These are phyloP conservation scores for Botrytis aclada DNA, from an alignment of 2,329 filamentous ascomycete genomes.

Conservation along the genomic window DNA sequence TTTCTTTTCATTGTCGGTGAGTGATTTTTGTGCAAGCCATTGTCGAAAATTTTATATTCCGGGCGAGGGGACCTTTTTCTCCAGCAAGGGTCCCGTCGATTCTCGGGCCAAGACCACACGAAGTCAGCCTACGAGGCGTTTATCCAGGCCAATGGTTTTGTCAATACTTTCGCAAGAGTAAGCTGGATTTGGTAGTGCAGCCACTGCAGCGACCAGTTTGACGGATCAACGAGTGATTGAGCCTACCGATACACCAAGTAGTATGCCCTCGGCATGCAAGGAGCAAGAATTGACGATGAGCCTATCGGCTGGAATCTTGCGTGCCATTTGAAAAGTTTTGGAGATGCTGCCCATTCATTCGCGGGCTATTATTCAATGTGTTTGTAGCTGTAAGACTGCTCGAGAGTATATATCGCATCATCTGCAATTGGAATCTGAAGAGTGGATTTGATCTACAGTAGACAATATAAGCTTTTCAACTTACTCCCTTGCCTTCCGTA, in stretches of 20 bases:
- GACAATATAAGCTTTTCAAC: not conserved
- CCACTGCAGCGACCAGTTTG: not conserved
- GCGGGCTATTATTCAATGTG: not conserved
- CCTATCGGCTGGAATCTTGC: not conserved
- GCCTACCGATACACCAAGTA: not conserved
- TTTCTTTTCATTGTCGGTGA: not conserved
- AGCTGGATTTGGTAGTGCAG: conserved; percentile 10
- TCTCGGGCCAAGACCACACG: not conserved
- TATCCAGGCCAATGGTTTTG: not conserved
- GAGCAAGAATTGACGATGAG: not conserved
- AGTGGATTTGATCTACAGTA: not conserved
- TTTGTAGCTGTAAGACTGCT: not conserved
- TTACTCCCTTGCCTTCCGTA: not conserved
- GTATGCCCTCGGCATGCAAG: not conserved
- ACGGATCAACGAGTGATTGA: not conserved
- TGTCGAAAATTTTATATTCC: not conserved
- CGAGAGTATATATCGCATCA: not conserved
- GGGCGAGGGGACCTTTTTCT: not conserved
- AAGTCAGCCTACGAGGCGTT: not conserved
- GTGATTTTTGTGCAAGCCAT: not conserved
- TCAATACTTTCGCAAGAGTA: not conserved
- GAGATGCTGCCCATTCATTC: not conserved
- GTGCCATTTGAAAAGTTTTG: not conserved
- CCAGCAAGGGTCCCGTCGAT: not conserved
- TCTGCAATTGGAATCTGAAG: not conserved